Percentiles rank a stretch among this genome's conserved stretches.
Evolutionary conservation across 140 eudicot genomes (phyloP).

Genomic region (Flaveria floridana): DNA sequence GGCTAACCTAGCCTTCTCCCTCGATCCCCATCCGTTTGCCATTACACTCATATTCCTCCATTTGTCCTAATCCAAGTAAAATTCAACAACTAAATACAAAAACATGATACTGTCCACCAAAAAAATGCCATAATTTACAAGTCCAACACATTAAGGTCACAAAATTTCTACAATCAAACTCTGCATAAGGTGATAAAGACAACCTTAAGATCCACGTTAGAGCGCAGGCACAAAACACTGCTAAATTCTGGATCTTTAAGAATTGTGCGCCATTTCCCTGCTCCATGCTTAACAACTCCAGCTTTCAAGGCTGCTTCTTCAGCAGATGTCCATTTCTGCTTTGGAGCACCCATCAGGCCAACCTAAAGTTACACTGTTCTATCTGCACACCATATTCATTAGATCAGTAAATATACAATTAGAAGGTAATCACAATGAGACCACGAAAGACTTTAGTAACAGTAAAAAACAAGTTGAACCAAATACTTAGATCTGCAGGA

Average conservation of each 20-base stretch:
- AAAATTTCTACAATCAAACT: not conserved
- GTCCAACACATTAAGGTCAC: not conserved
- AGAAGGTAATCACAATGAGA: not conserved
- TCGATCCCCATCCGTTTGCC: constrained; percentile 88
- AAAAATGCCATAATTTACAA: not conserved
- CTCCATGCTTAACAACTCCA: constrained; percentile 80
- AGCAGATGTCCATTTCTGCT: constrained; percentile 79
- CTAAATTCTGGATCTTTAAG: constrained; percentile 86
- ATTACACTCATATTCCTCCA: constrained; percentile 99
- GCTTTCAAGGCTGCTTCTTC: constrained; percentile 92
- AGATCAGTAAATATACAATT: not conserved
- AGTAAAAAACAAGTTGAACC: not conserved
- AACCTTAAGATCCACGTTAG: constrained; percentile 88
- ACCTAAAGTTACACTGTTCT: constrained; percentile 22
- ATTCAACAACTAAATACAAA: constrained; percentile 9
- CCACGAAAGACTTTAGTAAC: not conserved
- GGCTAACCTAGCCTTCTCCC: constrained; percentile 73
- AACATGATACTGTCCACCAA: not conserved
- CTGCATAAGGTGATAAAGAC: constrained; percentile 5
- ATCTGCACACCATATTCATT: constrained; percentile 26
- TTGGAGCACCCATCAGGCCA: constrained; percentile 75
- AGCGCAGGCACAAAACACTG: constrained; percentile 62
- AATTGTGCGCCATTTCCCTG: constrained; percentile 90
- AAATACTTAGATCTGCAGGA: not conserved
- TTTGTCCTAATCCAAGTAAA: constrained; percentile 58